Base-by-base conservation (phyloP, 768 basidiomycete genomes). In the Suillus weaverae region DNA sequence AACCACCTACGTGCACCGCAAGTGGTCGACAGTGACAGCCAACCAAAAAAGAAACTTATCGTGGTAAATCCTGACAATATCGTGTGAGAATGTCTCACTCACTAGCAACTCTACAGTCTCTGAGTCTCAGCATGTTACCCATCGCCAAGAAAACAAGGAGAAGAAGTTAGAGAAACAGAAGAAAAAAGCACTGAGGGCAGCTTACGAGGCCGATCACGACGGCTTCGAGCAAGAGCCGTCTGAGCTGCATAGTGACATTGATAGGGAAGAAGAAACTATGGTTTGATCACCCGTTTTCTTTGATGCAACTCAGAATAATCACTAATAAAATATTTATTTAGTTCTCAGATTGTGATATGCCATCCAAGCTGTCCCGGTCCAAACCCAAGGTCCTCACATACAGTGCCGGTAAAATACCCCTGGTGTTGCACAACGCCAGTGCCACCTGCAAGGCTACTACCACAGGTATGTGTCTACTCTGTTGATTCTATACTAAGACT, bases 41-140 rank as follows among this genome's bases (percentile, higher is more conserved):
- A 5, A 59, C 63, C 33, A 44, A 64, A 46, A n/a, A 64, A 48
- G 63, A 64, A 39, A 64, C 60, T 60, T 60, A 64, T 20, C 26
- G 41, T 20, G 20, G 63, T 64, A 64, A 35, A 26, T 32, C 9
- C 46, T 50, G n/a, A 57, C 13, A 18, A 11, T 57, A 46, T 62
- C 33, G 14, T 60, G 32, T 38, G 36, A n/a, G 39, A 60, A 35
- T 7, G 36, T n/a, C 32, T 51, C 50, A 51, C 50, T 51, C 32
- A 51, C 50, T 51, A 22, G 32, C 16, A 11, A 22, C n/a, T 57
- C n/a, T 57, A 18, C 41, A 57, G 38, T 38, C 38, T 38, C 38
- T 38, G 38, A 38, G 38, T 38, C 38, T 38, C 22, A 53, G 32
- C 38, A 38, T 10, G 38, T 38, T 11, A 38, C 38, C 38, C 38